Evolutionary conservation across 371 early-diverging fungal species (phyloP), one percentile per base, ranked within the genome.

Genomic region (Actinomortierella ambigua): DNA sequence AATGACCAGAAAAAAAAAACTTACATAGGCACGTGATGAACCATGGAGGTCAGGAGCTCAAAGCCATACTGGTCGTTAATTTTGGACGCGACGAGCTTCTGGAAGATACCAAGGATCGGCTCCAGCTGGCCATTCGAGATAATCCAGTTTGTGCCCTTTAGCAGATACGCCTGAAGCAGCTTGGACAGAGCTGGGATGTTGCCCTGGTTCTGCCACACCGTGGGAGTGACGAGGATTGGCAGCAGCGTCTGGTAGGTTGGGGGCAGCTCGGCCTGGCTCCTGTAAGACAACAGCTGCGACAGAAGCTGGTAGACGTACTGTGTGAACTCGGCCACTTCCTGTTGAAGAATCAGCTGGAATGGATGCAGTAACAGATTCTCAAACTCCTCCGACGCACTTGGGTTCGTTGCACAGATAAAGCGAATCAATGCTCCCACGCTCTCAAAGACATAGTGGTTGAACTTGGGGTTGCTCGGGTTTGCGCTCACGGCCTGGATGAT

Each of bases 281-380:
- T 95, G 59, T 87, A 85, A 4, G 87, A 86, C 39, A 97, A 77
- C 44, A 98, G 78, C 64, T 93, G 95, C 2, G 96, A 87, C 62
- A 97, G 69, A 54, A 99, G 78, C 79, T 99, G 99, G 85, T 98
- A 95, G 6, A 94, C 94, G 71, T 99, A 99, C 8, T 98, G 98
- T 63, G 88, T 90, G 52, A 96, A 98, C 77, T 99, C 99, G 63
- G 81, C 73, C 58, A 83, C 93, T 62, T 94, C 94, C 68, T 95
- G 95, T 13, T 93, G 92, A 3, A 97, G 85, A 61, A 98, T 90
- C 43, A 88, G 84, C 53, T 93, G 90, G 82, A 96, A 97, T 49
- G 97, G 95, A 24, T 85, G 82, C 62, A 83, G 85, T 27, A 88
- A 63, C 55, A 83, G 62, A 4, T 77, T 81, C 75, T 99, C 98